phyloP scores from a whole-genome alignment of 2,329 filamentous ascomycete species.

The Fusarium sp. region DNA sequence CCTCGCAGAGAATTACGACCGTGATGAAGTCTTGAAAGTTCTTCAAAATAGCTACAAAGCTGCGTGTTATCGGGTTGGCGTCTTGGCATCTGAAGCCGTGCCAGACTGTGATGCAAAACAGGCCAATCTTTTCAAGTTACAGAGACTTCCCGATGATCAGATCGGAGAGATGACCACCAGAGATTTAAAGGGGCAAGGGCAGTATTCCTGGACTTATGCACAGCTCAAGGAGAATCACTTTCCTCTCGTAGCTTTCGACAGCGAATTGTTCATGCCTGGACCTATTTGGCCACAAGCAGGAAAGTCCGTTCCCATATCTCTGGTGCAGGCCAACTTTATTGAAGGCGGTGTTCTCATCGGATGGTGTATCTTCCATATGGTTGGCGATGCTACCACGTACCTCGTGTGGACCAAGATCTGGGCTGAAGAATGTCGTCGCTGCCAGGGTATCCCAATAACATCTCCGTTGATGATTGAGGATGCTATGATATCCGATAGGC shows the following conservation, averaged over 20 bases:
- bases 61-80: constrained; percentile 2
- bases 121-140: constrained; percentile 13
- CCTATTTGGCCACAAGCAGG: constrained; percentile 11
- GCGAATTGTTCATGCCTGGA: constrained; percentile 8
- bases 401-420: constrained; percentile 27
- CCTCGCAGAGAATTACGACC: not conserved
- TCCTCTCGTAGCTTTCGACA: constrained; percentile 17
- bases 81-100: constrained; percentile 21
- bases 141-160: not conserved
- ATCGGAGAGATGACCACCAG: not conserved
- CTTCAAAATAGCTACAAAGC: constrained; percentile 9
- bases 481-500: constrained; percentile 13
- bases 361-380: constrained; percentile 28
- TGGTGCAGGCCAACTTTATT: constrained; percentile 24
- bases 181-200: not conserved
- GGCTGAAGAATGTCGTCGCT: constrained; percentile 25
- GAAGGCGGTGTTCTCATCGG: constrained; percentile 19
- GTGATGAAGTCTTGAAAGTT: not conserved
- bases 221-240: constrained; percentile 14
- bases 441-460: not conserved
- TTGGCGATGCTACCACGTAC: constrained; percentile 27
- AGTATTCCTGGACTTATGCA: constrained; percentile 8
- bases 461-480: not conserved
- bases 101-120: constrained; percentile 12
- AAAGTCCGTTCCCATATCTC: not conserved